Conservation (phyloP, 805 yeast species). For the Wickerhamiella hasegawae region DNA sequence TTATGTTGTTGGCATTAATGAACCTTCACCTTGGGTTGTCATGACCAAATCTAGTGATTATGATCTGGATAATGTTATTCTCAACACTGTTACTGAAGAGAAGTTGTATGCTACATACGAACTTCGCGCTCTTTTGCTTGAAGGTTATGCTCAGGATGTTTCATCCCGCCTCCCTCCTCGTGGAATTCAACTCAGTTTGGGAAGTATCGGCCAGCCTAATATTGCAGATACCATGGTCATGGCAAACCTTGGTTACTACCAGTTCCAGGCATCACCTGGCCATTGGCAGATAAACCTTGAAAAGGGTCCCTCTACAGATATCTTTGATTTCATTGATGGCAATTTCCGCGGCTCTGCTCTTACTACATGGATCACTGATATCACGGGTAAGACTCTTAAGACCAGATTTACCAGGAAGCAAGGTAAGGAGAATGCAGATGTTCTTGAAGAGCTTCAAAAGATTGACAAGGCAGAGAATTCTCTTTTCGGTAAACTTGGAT, state of each 20-base stretch:
- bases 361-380: neutral
- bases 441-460: slow-evolving; percentile 5
- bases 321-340: slow-evolving; percentile 25
- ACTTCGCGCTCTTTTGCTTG: slow-evolving; percentile 42
- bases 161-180: slow-evolving; percentile 28
- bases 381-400: slow-evolving; percentile 1
- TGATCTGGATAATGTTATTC: slow-evolving; percentile 49
- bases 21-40: slow-evolving; percentile 55
- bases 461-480: neutral
- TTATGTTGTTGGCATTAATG: slow-evolving; percentile 40
- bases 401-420: slow-evolving; percentile 1
- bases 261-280: slow-evolving; percentile 62
- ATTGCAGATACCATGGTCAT: slow-evolving; percentile 46
- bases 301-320: slow-evolving; percentile 26
- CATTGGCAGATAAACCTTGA: slow-evolving; percentile 38
- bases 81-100: slow-evolving; percentile 23
- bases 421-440: slow-evolving; percentile 24
- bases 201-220: slow-evolving; percentile 10
- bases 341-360: neutral
- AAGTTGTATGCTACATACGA: slow-evolving; percentile 32
- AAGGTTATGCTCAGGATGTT: slow-evolving; percentile 48
- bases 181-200: slow-evolving; percentile 35
- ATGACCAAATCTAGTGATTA: slow-evolving; percentile 32
- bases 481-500: neutral
- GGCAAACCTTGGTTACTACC: slow-evolving; percentile 74